phyloP scores from a whole-genome alignment of 495 filamentous ascomycete species.

The Lasiosphaeria ovina region DNA sequence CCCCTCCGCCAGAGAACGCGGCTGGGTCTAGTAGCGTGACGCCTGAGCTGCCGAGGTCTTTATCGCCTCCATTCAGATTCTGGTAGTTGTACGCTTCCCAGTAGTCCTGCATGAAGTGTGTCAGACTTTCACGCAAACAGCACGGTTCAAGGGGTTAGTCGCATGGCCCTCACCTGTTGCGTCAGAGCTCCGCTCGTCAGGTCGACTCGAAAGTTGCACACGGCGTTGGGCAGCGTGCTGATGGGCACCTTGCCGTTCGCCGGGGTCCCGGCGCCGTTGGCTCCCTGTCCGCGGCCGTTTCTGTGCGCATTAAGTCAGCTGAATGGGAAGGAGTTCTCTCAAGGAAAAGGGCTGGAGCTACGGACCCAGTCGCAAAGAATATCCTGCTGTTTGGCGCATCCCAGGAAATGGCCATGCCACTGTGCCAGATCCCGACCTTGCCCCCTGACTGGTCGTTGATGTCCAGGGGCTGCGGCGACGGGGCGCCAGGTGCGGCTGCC shows the following conservation, averaged over 20 bases:
- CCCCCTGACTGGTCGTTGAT: conserved; percentile 28
- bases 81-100: conserved; percentile 43
- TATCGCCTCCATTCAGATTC: conserved; percentile 37
- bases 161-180: conserved; percentile 1
- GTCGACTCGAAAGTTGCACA: conserved; percentile 30
- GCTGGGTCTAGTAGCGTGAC: conserved; percentile 38
- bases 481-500: conserved; percentile 19
- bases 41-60: conserved; percentile 40
- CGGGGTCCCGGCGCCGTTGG: conserved; percentile 26
- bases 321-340: neutral
- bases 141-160: no score
- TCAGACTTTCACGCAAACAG: no score
- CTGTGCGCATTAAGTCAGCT: neutral
- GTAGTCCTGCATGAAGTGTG: conserved; percentile 28
- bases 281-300: conserved; percentile 38
- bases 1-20: conserved; percentile 38
- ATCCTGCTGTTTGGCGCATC: conserved; percentile 32
- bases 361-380: conserved; percentile 40
- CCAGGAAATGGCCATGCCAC: conserved; percentile 37
- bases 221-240: conserved; percentile 36
- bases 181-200: conserved; percentile 29
- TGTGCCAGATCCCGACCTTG: conserved; percentile 44
- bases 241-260: conserved; percentile 32
- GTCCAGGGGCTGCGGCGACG: conserved; percentile 25
- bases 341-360: neutral